phyloP scores from a whole-genome alignment of 495 filamentous ascomycete species.

The Hypoxylon cercidicola region DNA sequence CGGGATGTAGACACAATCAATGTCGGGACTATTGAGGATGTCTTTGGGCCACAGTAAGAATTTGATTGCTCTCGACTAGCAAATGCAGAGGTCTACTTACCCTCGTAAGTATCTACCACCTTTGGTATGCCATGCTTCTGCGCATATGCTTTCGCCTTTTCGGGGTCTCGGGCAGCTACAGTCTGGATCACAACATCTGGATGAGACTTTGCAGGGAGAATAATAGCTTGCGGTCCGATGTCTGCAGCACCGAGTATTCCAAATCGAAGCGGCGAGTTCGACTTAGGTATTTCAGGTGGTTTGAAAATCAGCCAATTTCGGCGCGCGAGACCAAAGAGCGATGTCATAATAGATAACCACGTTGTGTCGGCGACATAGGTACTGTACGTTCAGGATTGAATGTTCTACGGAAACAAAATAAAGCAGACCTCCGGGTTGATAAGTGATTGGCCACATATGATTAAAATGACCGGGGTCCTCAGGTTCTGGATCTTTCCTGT shows the following conservation, averaged over 20 bases:
- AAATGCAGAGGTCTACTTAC: slow-evolving; percentile 34
- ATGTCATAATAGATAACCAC: slow-evolving; percentile 31
- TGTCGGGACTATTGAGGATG: slow-evolving; percentile 61
- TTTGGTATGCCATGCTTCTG: slow-evolving; percentile 66
- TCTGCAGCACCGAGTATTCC: slow-evolving; percentile 63
- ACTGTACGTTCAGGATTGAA: neutral
- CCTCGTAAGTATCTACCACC: slow-evolving; percentile 61
- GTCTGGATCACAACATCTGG: slow-evolving; percentile 67
- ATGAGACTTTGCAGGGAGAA: slow-evolving; percentile 67
- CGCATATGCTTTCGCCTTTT: slow-evolving; percentile 65
- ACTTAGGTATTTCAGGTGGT: slow-evolving; percentile 49
- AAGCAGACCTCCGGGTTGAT: neutral
- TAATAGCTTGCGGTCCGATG: slow-evolving; percentile 62
- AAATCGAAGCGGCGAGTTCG: slow-evolving; percentile 51
- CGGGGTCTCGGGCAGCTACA: slow-evolving; percentile 66
- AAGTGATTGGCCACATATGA: neutral
- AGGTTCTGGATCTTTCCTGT: no score
- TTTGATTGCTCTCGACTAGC: neutral
- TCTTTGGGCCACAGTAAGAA: slow-evolving; percentile 39
- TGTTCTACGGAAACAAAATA: neutral
- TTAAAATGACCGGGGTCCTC: no score
- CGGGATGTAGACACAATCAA: slow-evolving; percentile 64
- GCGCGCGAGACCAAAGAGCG: slow-evolving; percentile 38
- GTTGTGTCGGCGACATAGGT: neutral
- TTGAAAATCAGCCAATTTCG: slow-evolving; percentile 47